phyloP scores from a whole-genome alignment of 352 stramenopile species.

The Phytophthora ramorum region DNA sequence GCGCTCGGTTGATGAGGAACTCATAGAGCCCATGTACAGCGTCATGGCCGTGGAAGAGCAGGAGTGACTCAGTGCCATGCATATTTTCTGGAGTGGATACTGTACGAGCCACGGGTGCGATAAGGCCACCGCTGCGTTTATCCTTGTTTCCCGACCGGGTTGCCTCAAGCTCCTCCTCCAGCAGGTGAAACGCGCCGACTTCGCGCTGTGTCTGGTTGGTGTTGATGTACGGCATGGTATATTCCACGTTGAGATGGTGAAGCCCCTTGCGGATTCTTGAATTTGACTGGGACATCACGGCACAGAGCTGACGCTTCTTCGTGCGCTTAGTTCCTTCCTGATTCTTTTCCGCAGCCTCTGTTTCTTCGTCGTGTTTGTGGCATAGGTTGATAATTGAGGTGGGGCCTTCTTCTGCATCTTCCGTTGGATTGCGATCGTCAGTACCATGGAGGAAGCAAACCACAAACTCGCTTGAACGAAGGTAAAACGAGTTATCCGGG shows the following conservation, averaged over 20 bases:
- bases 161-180: constrained; percentile 52
- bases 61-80: constrained; percentile 66
- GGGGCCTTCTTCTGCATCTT: neutral
- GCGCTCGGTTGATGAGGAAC: constrained; percentile 79
- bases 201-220: constrained; percentile 47
- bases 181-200: constrained; percentile 51
- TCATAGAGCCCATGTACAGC: constrained; percentile 78
- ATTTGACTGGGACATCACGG: constrained; percentile 77
- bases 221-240: constrained; percentile 64
- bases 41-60: constrained; percentile 69
- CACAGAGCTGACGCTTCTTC: constrained; percentile 35
- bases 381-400: constrained; percentile 50
- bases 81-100: constrained; percentile 37
- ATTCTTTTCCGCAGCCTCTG: neutral
- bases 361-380: constrained; percentile 31
- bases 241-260: constrained; percentile 65
- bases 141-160: constrained; percentile 28
- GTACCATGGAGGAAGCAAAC: constrained; percentile 60
- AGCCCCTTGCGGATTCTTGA: constrained; percentile 68
- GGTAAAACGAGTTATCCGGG: constrained; percentile 51
- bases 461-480: constrained; percentile 70
- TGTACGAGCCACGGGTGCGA: constrained; percentile 23
- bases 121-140: constrained; percentile 7
- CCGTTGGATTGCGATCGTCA: neutral
- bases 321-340: constrained; percentile 9